Evolutionary conservation across 2,329 filamentous ascomycete species (phyloP).

Genomic region (Alternaria gansuensis): DNA sequence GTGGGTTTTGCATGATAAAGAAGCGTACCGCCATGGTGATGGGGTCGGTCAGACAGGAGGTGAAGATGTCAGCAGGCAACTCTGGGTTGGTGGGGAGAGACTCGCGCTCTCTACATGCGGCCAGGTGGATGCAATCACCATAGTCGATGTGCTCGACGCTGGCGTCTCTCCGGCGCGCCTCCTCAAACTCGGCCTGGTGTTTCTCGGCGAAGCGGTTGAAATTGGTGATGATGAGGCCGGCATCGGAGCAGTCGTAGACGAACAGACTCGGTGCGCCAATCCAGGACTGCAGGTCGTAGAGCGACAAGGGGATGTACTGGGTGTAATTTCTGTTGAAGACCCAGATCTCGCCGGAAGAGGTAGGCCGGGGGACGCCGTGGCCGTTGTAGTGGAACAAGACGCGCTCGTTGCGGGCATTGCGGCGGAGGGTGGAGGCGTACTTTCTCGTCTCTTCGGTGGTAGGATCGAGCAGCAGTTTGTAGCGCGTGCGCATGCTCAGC

Average conservation of each 20-base stretch:
- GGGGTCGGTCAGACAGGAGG: constrained; percentile 92
- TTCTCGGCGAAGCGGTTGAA: constrained; percentile 95
- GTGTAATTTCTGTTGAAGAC: constrained; percentile 99
- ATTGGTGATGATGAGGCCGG: constrained; percentile 93
- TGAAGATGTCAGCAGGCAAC: constrained; percentile 93
- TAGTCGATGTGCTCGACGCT: constrained; percentile 71
- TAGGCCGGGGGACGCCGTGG: constrained; percentile 95
- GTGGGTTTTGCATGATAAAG: constrained; percentile 91
- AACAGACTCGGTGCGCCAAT: constrained; percentile 94
- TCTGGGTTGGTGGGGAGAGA: constrained; percentile 94
- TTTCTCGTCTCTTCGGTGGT: constrained; percentile 98
- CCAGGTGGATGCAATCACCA: constrained; percentile 88
- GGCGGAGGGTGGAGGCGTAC: constrained; percentile 86
- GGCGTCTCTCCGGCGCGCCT: constrained; percentile 77
- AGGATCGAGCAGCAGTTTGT: constrained; percentile 95
- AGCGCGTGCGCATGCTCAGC: constrained; percentile 91
- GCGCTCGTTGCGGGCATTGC: constrained; percentile 94
- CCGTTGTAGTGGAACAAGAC: constrained; percentile 99
- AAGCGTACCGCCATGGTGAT: constrained; percentile 98
- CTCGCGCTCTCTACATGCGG: constrained; percentile 88
- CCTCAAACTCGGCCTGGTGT: constrained; percentile 87
- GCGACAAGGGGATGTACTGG: constrained; percentile 95
- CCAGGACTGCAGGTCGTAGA: constrained; percentile 96
- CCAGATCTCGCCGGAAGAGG: constrained; percentile 96
- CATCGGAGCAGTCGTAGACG: constrained; percentile 97